phyloP scores from a whole-genome alignment of 768 basidiomycete genomes.

The Hypholoma sublateritium region DNA sequence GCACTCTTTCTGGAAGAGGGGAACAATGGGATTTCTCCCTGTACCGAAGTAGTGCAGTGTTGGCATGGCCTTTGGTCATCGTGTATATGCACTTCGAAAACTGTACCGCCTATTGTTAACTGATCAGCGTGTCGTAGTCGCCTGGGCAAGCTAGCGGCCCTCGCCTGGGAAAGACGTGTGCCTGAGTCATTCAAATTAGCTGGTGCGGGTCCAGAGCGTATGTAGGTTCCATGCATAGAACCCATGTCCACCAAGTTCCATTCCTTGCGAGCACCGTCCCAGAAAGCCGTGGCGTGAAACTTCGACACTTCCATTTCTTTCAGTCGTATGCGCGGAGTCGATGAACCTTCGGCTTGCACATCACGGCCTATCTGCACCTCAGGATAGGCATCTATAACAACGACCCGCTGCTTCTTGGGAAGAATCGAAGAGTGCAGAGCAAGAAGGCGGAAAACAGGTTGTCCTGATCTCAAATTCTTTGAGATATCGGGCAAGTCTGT shows the following conservation, averaged over 20 bases:
- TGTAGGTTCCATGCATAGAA: conserved; percentile 80
- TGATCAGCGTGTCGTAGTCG: conserved; percentile 62
- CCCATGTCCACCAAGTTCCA: conserved; percentile 87
- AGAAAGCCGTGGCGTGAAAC: conserved; percentile 73
- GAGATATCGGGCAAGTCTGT: conserved; percentile 8
- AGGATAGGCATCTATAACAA: conserved; percentile 45
- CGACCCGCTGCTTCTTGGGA: conserved; percentile 45
- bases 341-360: conserved; percentile 45
- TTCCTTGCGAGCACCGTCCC: conserved; percentile 54
- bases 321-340: conserved; percentile 64
- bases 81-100: conserved; percentile 72
- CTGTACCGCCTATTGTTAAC: conserved; percentile 68
- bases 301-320: conserved; percentile 88
- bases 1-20: conserved; percentile 23
- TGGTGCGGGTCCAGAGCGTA: conserved; percentile 34
- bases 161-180: conserved; percentile 59
- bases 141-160: conserved; percentile 68
- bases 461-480: conserved; percentile 13
- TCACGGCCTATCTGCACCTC: conserved; percentile 80
- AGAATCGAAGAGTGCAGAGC: conserved; percentile 59
- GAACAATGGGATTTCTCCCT: conserved; percentile 64
- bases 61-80: conserved; percentile 57
- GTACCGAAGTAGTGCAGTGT: conserved; percentile 52
- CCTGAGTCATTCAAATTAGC: conserved; percentile 30
- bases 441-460: conserved; percentile 50